Evolutionary conservation across 2,329 filamentous ascomycete genomes (phyloP), one percentile per base, ranked within the genome.

Genomic region (Cadophora sp.): DNA sequence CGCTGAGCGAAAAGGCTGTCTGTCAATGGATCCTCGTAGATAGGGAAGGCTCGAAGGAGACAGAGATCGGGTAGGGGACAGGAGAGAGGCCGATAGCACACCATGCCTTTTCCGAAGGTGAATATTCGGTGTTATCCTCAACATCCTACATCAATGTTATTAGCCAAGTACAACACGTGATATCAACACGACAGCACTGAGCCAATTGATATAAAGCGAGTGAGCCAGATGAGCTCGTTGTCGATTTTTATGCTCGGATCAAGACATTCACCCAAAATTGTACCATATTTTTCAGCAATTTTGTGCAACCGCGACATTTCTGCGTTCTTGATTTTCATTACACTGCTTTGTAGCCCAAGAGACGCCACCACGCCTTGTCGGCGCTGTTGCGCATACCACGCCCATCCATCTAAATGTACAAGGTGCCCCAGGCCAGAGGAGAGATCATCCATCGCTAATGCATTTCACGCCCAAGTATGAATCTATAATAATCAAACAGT

Each of bases 401-500:
- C 62, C 62, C 62, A 56, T 62, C 71, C 70, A 68, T 77, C 73
- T 78, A 78, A 77, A 74, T 77, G 66, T 77, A 78, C 77, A 77
- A 69, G 72, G 66, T 69, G 68, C 66, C 72, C 63, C 53, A 68
- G 67, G 60, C 68, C 71, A 77, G 77, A 77, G 77, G 75, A 76
- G 77, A 78, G 76, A 75, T 77, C 71, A 73, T 76, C 73, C 76
- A 71, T 77, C 77, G 75, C 75, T 77, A 72, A 78, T 79, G 77
- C 76, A 78, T 72, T 69, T 73, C 70, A 64, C 69, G 71, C 73
- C 50, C 75, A 72, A 73, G 71, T 72, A 73, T 64, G 69, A 75
- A 71, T 77, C 71, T 77, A 76, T 75, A 68, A 73, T 75, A 74
- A 71, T 73, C 71, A 74, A 74, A 75, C 71, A 69, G 67, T 46